phyloP scores from a whole-genome alignment of 148 eudicot genomes.

The Oxyria digyna region DNA sequence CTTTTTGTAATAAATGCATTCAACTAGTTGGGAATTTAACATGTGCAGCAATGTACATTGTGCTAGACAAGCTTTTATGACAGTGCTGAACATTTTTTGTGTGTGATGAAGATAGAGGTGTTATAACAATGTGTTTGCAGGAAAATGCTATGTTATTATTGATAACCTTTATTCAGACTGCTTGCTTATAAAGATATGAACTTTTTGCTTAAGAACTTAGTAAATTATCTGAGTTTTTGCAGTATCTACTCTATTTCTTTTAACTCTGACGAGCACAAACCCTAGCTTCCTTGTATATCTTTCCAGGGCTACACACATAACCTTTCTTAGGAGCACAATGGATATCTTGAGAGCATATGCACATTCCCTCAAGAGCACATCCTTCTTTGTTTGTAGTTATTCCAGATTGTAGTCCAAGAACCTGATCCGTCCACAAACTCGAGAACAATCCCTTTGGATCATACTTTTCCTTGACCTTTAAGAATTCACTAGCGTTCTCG shows the following conservation, averaged over 20 bases:
- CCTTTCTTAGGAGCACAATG: slow-evolving; percentile 71
- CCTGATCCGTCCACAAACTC: slow-evolving; percentile 57
- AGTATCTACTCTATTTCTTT: background rate
- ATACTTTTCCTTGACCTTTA: slow-evolving; percentile 40
- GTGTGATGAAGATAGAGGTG: too few relatives aligned
- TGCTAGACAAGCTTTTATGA: background rate
- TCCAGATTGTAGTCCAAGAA: slow-evolving; percentile 43
- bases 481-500: slow-evolving; percentile 26
- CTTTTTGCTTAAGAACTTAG: background rate
- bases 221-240: background rate
- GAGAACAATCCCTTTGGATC: slow-evolving; percentile 75
- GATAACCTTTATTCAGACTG: too few relatives aligned
- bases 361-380: slow-evolving; percentile 79
- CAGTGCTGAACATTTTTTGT: background rate
- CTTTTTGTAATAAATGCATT: background rate
- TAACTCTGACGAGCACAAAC: slow-evolving; percentile 31
- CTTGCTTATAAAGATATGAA: too few relatives aligned
- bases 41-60: too few relatives aligned
- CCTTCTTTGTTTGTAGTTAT: slow-evolving; percentile 33
- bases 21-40: too few relatives aligned
- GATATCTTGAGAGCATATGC: slow-evolving; percentile 49
- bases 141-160: too few relatives aligned
- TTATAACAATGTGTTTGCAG: too few relatives aligned
- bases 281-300: slow-evolving; percentile 47
- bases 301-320: slow-evolving; percentile 57